These are phyloP conservation scores for Fusarium neocosmosporiellum DNA, from an alignment of 2,329 filamentous ascomycete species.

Conservation along the genomic window DNA sequence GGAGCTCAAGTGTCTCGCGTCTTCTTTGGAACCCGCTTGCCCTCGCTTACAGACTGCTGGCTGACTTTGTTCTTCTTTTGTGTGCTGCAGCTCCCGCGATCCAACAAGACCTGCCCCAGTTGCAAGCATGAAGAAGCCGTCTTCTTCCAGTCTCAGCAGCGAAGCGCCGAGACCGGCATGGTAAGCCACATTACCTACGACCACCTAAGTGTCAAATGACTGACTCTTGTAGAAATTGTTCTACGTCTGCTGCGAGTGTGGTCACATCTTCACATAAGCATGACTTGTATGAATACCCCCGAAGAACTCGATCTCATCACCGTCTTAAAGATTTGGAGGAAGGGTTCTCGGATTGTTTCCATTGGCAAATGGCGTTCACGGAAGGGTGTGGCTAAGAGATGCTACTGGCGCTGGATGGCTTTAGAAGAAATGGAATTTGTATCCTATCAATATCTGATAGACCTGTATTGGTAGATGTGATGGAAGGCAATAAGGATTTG, in stretches of 20 bases:
- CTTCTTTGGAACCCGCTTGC: conserved; percentile 45
- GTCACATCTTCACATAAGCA: conserved; percentile 79
- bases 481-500: conserved; percentile 3
- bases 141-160: conserved; percentile 98
- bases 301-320: conserved; percentile 18
- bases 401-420: conserved; percentile 22
- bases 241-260: conserved; percentile 94
- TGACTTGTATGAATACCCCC: conserved; percentile 40
- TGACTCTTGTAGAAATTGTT: conserved; percentile 77
- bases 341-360: conserved; percentile 27
- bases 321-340: conserved; percentile 31
- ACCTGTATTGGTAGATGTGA: background rate
- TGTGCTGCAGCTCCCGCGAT: conserved; percentile 82
- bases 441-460: conserved; percentile 24
- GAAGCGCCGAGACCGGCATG: conserved; percentile 98
- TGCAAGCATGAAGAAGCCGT: conserved; percentile 92
- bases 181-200: conserved; percentile 63
- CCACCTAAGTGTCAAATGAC: background rate
- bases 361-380: conserved; percentile 39
- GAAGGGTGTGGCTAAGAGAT: conserved; percentile 20
- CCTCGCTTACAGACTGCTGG: conserved; percentile 48
- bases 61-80: conserved; percentile 55
- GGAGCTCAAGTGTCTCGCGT: conserved; percentile 40
- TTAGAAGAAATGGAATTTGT: conserved; percentile 27
- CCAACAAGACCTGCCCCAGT: conserved; percentile 84